Base-by-base conservation (phyloP, 805 yeast genomes). In the Metschnikowia corniflorae region DNA sequence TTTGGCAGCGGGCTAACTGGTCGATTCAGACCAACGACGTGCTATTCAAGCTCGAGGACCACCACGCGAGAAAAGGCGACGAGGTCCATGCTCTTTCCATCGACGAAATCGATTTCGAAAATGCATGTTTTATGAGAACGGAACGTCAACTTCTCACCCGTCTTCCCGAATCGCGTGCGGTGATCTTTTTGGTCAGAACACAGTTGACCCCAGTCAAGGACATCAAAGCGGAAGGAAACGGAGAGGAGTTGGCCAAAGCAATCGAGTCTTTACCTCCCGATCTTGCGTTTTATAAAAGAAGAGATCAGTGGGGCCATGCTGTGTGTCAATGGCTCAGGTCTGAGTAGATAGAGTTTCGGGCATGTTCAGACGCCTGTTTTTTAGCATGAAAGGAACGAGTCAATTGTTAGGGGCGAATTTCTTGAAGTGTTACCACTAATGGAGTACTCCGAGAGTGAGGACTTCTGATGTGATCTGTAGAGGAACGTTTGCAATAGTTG, bases 1-100 rank as follows among this genome's bases (percentile, higher is more conserved):
- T 70, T 32, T 81, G 83, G 52, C 75, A 75, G 41, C 68, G 93
- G 39, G 70, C 70, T 47, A 84, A 84, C 44, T 84, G 88, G 86
- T 68, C 82, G 0, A 58, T 84, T 16, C 93, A 84, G 53, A 68
- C 78, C 1, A 85, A 80, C 49, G 62, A 68, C 3, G 63, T 60
- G 27, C 46, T 75, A n/a, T 68, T 65, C 40, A 72, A 73, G 2
- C 70, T 77, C 30, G 51, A 57, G 12, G 71, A 68, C 6, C 62
- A 65, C 27, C 78, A 76, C 40, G 67, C 54, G 4, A 47, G 66
- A 2, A 47, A 53, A 5, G 67, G 66, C n/a, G 61, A 63, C 5
- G 40, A 34, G 7, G 60, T 69, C 19, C 55, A 60, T 12, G 53
- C 59, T 14, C 44, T 63, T 7, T 59, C 67, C 34, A 56, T 64